Base-by-base conservation (phyloP, 2,329 filamentous ascomycete species). In the Fusarium verrucosum region DNA sequence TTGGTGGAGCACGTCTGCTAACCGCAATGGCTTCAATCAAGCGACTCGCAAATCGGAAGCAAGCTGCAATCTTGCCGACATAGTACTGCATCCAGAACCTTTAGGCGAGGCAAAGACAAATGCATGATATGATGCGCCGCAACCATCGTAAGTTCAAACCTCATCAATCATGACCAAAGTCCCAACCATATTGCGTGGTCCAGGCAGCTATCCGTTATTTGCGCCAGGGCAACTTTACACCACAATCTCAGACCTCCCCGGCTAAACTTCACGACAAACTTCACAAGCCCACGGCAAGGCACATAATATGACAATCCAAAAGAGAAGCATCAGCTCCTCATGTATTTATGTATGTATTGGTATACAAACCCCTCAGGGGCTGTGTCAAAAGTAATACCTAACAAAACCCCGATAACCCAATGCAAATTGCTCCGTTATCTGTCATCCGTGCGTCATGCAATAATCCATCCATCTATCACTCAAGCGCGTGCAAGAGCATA, bases 391-490 rank as follows among this genome's bases (percentile, higher is more conserved):
- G 42, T 13, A 25, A 35, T 17, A 17, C 38, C 4, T 47, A 37
- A 43, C 58, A 50, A 49, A 38, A 58, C 8, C 22, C 44, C 22
- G 14, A 32, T 26, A 52, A 26, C 50, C 44, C 41, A 58, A 65
- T 65, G 62, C 61, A 65, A 65, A 65, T 37, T 66, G 50, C 62
- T 66, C 57, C 62, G 47, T 63, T 44, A 43, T 61, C 57, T 62
- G 56, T 50, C 55, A 38, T 65, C 50, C 63, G 59, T 66, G 58
- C 52, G 43, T 63, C 57, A 63, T 65, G 57, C 62, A 63, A 50
- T 63, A 47, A 32, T 11, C 14, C 23, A 26, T 32, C 55, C 26
- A 20, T 32, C 55, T 22, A 20, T 35, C 14, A 37, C 55, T 58
- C 55, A n/a, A 58, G 55, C 55, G 53, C 17, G 43, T 58, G 55